phyloP scores from a whole-genome alignment of 306 rosid species.

The Prunus salicina region DNA sequence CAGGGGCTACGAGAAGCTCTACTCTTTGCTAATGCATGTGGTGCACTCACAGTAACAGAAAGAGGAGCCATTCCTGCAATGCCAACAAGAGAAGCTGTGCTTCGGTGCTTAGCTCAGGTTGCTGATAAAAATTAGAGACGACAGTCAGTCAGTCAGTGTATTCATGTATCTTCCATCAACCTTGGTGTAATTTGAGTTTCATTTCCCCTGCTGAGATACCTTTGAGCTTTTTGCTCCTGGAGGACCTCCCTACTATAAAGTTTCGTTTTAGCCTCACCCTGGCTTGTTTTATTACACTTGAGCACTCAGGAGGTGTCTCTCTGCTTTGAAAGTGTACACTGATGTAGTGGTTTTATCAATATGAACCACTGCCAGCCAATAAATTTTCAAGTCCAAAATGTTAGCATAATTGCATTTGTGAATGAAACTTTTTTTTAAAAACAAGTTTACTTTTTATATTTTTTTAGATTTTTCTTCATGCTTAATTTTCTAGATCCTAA shows the following conservation, averaged over 20 bases:
- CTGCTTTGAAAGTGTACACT: background rate
- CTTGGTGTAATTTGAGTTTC: constrained; percentile 21
- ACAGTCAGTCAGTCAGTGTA: background rate
- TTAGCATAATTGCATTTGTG: background rate
- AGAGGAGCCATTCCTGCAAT: constrained; percentile 92
- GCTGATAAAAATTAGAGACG: constrained; percentile 17
- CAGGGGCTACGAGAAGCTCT: constrained; percentile 56
- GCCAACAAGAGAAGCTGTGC: constrained; percentile 64
- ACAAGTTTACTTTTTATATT: too few species aligned
- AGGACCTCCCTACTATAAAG: background rate
- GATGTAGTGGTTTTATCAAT: background rate
- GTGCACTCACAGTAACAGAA: constrained; percentile 78
- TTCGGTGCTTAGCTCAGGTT: constrained; percentile 44
- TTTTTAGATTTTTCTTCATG: too few species aligned
- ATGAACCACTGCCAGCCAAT: constrained; percentile 12
- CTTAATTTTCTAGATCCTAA: too few species aligned
- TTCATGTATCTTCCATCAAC: constrained; percentile 24
- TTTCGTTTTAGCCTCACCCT: background rate
- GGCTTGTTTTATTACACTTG: background rate
- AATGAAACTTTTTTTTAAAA: background rate
- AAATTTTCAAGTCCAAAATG: background rate
- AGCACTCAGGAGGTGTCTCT: background rate
- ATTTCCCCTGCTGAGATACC: constrained; percentile 11
- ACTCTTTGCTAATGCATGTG: constrained; percentile 72
- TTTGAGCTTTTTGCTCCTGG: constrained; percentile 19